These are phyloP conservation scores for Antitrichia curtipendula DNA, from an alignment of 225 moss, liverwort and hornwort species.

Conservation along the genomic window DNA sequence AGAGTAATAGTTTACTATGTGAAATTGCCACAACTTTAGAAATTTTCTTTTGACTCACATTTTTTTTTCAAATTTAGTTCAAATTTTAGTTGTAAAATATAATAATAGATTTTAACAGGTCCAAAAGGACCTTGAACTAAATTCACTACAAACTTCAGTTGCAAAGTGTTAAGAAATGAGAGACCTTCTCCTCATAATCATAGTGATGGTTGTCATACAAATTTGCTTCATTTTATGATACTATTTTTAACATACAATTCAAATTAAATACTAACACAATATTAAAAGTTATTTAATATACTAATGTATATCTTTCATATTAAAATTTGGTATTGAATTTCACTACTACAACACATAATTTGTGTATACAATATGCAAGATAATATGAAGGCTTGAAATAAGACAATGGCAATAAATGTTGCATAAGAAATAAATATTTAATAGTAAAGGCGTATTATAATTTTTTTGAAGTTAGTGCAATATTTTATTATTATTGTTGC, in stretches of 20 bases:
- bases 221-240: no score
- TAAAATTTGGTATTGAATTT: neutral
- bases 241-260: neutral
- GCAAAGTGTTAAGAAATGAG: neutral
- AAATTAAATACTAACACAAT: neutral
- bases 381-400: neutral
- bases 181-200: neutral
- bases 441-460: neutral
- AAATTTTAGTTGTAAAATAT: neutral
- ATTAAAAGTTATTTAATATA: no score
- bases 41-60: neutral
- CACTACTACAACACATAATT: no score
- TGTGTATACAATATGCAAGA: neutral
- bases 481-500: neutral
- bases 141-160: neutral
- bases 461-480: neutral
- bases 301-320: neutral
- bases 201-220: neutral
- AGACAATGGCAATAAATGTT: neutral
- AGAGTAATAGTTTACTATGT: neutral
- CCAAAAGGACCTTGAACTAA: neutral
- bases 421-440: neutral
- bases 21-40: rapidly evolving
- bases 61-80: neutral
- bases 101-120: neutral